Conservation (phyloP, 108 stramenopile species). For the Discostella pseudostelligera region DNA sequence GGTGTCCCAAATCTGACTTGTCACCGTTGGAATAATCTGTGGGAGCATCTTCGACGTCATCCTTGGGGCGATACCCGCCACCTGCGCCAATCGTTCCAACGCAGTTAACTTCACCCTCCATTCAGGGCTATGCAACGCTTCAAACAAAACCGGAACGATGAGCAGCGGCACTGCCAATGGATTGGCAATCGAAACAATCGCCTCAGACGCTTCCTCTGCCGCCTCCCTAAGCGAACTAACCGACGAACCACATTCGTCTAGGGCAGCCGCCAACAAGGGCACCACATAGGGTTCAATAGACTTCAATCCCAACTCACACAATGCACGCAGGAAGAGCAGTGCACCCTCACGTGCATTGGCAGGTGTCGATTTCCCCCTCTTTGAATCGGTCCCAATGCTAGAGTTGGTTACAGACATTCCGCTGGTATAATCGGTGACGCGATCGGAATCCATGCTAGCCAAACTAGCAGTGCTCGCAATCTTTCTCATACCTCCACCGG, state of each 20-base stretch:
- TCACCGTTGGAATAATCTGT: constrained; percentile 85
- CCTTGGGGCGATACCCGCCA: constrained; percentile 54
- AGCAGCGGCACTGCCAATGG: constrained; percentile 66
- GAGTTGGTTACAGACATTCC: constrained; percentile 28
- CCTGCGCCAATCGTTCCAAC: constrained; percentile 70
- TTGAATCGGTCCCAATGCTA: constrained; percentile 62
- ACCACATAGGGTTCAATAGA: constrained; percentile 80
- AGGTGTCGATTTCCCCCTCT: constrained; percentile 73
- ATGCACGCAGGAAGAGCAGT: constrained; percentile 72
- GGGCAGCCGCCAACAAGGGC: constrained; percentile 74
- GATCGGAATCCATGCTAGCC: constrained; percentile 62
- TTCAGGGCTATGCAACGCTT: constrained; percentile 70
- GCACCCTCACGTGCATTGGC: constrained; percentile 82
- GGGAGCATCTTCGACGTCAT: constrained; percentile 74
- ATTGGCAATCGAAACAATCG: constrained; percentile 66
- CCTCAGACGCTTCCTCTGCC: constrained; percentile 69
- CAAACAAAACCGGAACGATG: constrained; percentile 73
- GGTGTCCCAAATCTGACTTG: constrained; percentile 89
- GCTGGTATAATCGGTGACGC: constrained; percentile 31
- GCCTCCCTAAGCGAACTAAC: constrained; percentile 72
- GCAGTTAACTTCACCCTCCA: constrained; percentile 84
- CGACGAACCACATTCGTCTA: constrained; percentile 80
- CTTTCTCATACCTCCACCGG: constrained; percentile 66
- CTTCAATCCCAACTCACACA: constrained; percentile 72
- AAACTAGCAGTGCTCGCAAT: constrained; percentile 72